Conservation (phyloP, 805 yeast species). For the Candida alai region DNA sequence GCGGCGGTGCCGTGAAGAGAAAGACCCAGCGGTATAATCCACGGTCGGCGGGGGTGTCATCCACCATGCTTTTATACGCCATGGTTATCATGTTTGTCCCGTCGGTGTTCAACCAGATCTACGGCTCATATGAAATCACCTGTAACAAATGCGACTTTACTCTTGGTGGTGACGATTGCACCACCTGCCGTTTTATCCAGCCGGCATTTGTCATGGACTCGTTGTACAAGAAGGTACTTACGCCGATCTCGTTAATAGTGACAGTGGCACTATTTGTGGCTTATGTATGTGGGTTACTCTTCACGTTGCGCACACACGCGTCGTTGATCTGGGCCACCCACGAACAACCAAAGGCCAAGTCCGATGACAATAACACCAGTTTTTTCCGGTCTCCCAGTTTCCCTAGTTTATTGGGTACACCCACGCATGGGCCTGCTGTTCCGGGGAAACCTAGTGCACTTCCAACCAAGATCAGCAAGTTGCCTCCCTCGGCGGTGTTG, state of each 20-base stretch:
- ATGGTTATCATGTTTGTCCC: constrained; percentile 91
- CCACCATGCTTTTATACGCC: constrained; percentile 91
- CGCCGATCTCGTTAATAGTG: constrained; percentile 79
- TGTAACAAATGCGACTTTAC: constrained; percentile 54
- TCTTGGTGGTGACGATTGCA: constrained; percentile 43
- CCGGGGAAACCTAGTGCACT: constrained; percentile 8
- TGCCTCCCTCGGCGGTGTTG: constrained; percentile 15
- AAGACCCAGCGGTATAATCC: constrained; percentile 96
- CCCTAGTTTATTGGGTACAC: constrained; percentile 24
- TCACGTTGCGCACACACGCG: constrained; percentile 94
- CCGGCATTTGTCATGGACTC: constrained; percentile 69
- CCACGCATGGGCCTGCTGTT: constrained; percentile 11
- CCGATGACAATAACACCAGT: constrained; percentile 27
- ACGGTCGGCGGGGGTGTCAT: constrained; percentile 92
- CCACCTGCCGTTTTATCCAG: constrained; percentile 71
- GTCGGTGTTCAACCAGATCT: constrained; percentile 81
- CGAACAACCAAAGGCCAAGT: constrained; percentile 29
- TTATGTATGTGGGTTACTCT: constrained; percentile 83
- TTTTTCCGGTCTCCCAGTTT: constrained; percentile 35
- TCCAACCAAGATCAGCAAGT: constrained; percentile 4
- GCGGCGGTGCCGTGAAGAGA: constrained; percentile 90
- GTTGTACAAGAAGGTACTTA: constrained; percentile 62
- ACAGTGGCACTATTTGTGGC: constrained; percentile 78
- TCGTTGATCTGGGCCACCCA: constrained; percentile 85
- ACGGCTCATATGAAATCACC: constrained; percentile 76